Evolutionary conservation across 768 basidiomycete genomes (phyloP).

Genomic region (Boletus bicolor): DNA sequence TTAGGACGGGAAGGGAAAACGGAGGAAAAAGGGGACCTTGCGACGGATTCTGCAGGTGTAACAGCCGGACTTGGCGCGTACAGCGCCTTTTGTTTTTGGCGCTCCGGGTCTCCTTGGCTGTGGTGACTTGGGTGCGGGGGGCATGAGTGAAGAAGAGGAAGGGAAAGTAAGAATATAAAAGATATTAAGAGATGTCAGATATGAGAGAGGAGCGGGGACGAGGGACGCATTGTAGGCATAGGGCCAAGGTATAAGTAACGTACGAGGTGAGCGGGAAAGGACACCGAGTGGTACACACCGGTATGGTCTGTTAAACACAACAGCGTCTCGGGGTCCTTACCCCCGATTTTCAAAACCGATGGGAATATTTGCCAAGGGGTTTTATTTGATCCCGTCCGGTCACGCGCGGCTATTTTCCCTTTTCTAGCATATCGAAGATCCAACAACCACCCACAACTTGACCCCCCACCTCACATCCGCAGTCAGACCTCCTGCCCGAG

Average conservation of each 20-base stretch:
- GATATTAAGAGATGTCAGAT: neutral
- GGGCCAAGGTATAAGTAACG: slow-evolving; percentile 34
- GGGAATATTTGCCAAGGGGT: slow-evolving; percentile 19
- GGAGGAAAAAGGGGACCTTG: slow-evolving; percentile 51
- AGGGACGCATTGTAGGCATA: slow-evolving; percentile 22
- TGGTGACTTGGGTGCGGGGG: slow-evolving; percentile 40
- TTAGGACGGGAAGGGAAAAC: slow-evolving; percentile 10
- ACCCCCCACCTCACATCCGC: neutral
- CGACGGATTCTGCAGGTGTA: slow-evolving; percentile 85
- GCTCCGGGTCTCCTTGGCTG: slow-evolving; percentile 45
- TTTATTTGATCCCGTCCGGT: slow-evolving; percentile 24
- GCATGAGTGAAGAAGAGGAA: slow-evolving; percentile 18
- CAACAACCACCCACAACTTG: neutral
- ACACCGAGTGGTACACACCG: neutral
- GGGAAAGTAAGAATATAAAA: neutral
- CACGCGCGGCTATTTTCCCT: slow-evolving; percentile 20
- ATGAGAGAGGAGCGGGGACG: slow-evolving; percentile 7
- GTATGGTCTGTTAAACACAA: neutral
- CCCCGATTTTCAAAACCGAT: slow-evolving; percentile 20
- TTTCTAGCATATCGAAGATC: slow-evolving; percentile 20
- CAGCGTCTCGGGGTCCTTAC: slow-evolving; percentile 19
- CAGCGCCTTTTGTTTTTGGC: slow-evolving; percentile 76
- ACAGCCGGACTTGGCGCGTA: slow-evolving; percentile 84
- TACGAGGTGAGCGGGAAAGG: slow-evolving; percentile 5
- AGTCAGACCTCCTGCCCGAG: neutral